Evolutionary conservation across 1,139 yeast species (phyloP).

Genomic region (Magnusiomyces sp.): DNA sequence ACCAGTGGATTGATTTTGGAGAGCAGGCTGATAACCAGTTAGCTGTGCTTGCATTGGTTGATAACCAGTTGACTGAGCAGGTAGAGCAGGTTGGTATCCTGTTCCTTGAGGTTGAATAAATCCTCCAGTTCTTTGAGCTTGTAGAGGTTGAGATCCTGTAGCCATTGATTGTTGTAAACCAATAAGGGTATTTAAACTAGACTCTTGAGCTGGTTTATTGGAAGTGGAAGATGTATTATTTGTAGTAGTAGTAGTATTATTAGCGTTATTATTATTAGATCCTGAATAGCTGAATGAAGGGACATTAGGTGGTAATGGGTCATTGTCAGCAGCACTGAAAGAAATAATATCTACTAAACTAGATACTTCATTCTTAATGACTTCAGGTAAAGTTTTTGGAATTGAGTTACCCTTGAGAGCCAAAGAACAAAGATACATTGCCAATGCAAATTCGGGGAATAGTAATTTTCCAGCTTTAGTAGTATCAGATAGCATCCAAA

Average conservation of each 20-base stretch:
- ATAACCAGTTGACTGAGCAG: slow-evolving; percentile 28
- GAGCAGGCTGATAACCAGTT: slow-evolving; percentile 29
- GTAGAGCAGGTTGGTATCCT: slow-evolving; percentile 12
- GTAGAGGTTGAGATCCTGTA: slow-evolving; percentile 30
- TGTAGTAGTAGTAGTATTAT: no score
- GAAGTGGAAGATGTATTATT: slow-evolving; percentile 15
- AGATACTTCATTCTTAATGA: slow-evolving; percentile 72
- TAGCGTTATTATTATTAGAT: no score
- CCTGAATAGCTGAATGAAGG: slow-evolving; percentile 27
- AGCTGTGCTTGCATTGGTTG: slow-evolving; percentile 28
- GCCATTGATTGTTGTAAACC: slow-evolving; percentile 33
- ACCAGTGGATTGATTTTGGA: slow-evolving; percentile 33
- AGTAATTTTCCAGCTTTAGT: slow-evolving; percentile 75
- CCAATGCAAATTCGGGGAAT: slow-evolving; percentile 92
- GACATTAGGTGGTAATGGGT: slow-evolving; percentile 28
- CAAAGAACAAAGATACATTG: slow-evolving; percentile 78
- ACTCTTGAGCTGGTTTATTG: slow-evolving; percentile 30
- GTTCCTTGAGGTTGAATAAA: slow-evolving; percentile 17
- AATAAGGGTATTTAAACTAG: slow-evolving; percentile 30
- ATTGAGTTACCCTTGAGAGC: slow-evolving; percentile 69
- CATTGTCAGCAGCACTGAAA: slow-evolving; percentile 63
- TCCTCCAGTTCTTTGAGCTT: slow-evolving; percentile 37
- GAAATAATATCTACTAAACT: slow-evolving; percentile 84
- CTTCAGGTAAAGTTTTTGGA: slow-evolving; percentile 64
- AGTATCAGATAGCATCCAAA: slow-evolving; percentile 88